phyloP scores from a whole-genome alignment of 805 yeast genomes.

The Spathaspora passalidarum region DNA sequence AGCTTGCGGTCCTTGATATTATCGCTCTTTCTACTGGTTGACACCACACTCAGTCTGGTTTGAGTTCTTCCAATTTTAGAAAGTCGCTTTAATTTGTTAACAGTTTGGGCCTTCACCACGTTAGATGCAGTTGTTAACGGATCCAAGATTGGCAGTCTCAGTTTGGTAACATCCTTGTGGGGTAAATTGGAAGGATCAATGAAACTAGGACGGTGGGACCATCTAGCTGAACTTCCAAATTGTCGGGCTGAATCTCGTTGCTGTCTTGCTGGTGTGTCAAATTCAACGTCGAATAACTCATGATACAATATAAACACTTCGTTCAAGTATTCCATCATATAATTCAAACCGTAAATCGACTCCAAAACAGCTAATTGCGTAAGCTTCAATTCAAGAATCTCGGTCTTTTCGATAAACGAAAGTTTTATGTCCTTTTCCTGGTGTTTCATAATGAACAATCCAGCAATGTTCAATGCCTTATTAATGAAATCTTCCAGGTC shows the following conservation, averaged over 20 bases:
- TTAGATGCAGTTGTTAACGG: not conserved
- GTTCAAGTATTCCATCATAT: constrained; percentile 62
- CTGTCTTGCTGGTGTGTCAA: constrained; percentile 1
- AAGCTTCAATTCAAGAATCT: constrained; percentile 64
- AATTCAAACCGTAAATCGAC: constrained; percentile 51
- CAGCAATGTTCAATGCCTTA: constrained; percentile 47
- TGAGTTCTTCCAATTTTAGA: constrained; percentile 2
- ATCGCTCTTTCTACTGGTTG: not conserved
- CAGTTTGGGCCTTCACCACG: constrained; percentile 1
- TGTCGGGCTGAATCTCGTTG: constrained; percentile 1
- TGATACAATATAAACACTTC: constrained; percentile 62
- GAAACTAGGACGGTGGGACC: constrained; percentile 43
- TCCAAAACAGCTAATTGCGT: constrained; percentile 74
- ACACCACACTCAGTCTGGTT: not conserved
- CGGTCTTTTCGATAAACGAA: constrained; percentile 37
- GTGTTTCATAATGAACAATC: constrained; percentile 26
- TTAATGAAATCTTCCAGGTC: constrained; percentile 57
- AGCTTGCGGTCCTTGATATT: constrained; percentile 29
- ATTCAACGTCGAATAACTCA: constrained; percentile 39
- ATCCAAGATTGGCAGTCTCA: not conserved
- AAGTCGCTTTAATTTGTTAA: constrained; percentile 7
- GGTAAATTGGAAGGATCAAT: constrained; percentile 28
- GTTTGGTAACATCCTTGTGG: not conserved
- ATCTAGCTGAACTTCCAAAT: constrained; percentile 13
- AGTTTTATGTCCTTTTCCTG: constrained; percentile 22